Evolutionary conservation across 2,329 filamentous ascomycete genomes (phyloP).

Genomic region (Exophiala mesophila): DNA sequence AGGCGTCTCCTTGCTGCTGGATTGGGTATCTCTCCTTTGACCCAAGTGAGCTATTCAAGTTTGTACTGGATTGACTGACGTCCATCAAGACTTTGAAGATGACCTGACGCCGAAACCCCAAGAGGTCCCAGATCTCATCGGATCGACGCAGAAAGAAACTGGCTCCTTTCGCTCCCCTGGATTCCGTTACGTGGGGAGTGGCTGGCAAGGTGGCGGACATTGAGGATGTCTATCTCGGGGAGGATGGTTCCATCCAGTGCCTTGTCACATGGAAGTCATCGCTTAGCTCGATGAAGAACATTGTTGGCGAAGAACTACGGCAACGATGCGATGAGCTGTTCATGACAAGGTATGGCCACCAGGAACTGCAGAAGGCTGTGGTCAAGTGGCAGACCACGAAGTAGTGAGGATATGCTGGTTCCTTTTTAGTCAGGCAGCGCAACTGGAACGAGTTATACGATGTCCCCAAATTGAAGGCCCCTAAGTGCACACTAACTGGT

Average conservation of each 20-base stretch:
- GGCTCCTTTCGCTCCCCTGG: neutral
- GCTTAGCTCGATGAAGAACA: neutral
- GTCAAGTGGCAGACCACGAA: neutral
- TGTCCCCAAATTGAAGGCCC: neutral
- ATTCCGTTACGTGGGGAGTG: conserved; percentile 25
- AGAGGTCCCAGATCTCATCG: neutral
- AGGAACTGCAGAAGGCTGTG: conserved; percentile 1
- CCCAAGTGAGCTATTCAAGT: neutral
- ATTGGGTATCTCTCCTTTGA: neutral
- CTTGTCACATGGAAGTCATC: conserved; percentile 7
- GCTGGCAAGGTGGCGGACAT: neutral
- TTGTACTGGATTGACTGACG: neutral
- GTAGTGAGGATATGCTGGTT: neutral
- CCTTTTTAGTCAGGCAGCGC: neutral
- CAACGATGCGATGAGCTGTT: conserved; percentile 4
- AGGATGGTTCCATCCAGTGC: conserved; percentile 9
- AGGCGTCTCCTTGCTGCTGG: neutral
- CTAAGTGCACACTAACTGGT: conserved; percentile 1
- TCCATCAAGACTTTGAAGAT: neutral
- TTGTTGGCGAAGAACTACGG: conserved; percentile 2
- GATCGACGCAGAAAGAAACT: too few species aligned
- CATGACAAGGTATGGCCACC: conserved; percentile 2
- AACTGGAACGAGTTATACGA: neutral
- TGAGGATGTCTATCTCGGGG: conserved; percentile 2
- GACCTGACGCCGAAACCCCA: neutral